A percentile compares a stretch with the other conserved stretches of the same genome.
Conservation (phyloP, 768 basidiomycete species). For the Pleurotus pulmonarius region DNA sequence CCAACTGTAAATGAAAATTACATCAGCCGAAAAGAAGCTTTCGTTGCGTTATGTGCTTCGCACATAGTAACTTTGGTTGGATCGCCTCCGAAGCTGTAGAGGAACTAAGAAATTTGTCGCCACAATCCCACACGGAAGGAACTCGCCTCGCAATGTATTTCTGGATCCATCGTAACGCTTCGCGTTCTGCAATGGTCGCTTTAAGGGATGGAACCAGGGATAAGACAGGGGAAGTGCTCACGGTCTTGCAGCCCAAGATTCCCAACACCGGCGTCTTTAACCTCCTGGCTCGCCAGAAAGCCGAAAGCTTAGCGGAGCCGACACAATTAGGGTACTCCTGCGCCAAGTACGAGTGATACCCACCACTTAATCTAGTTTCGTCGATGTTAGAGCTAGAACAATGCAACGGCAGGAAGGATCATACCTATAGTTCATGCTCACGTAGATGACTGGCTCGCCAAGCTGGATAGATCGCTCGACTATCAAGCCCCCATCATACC, state of each 20-base stretch:
- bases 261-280: conserved; percentile 46
- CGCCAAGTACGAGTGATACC: not conserved
- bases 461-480: conserved; percentile 41
- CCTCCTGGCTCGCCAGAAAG: conserved; percentile 49
- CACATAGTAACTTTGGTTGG: conserved; percentile 55
- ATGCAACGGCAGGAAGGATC: not conserved
- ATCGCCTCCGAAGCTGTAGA: conserved; percentile 55
- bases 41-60: no score
- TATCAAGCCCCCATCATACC: conserved; percentile 40
- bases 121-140: not conserved
- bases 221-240: conserved; percentile 22
- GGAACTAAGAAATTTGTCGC: not conserved
- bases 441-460: conserved; percentile 43
- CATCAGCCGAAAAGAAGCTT: no score
- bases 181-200: conserved; percentile 35
- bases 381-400: not conserved
- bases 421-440: conserved; percentile 51
- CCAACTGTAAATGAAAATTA: conserved; percentile 22
- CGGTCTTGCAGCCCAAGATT: conserved; percentile 73
- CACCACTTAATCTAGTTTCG: not conserved
- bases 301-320: conserved; percentile 34
- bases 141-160: conserved; percentile 45
- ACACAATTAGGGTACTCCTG: not conserved
- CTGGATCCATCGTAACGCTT: conserved; percentile 62
- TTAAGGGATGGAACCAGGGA: not conserved